Percentiles rank a stretch among this genome's conserved stretches.
phyloP scores from a whole-genome alignment of 768 basidiomycete species.

The Rhizopogon vesiculosus region DNA sequence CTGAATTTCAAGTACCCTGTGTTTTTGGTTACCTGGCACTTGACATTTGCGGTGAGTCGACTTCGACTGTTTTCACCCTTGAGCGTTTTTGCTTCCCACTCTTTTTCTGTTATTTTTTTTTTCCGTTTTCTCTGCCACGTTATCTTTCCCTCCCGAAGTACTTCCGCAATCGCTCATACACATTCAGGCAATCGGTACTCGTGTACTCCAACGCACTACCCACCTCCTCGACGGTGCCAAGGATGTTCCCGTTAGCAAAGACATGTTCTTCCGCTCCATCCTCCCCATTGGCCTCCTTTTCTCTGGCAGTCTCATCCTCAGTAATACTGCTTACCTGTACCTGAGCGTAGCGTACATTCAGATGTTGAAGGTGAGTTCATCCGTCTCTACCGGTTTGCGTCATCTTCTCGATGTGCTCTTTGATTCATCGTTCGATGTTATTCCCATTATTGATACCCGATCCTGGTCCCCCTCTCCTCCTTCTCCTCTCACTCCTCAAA shows the following conservation, averaged over 20 bases:
- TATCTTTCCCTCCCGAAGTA: too few relatives aligned
- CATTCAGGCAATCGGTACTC: constrained; percentile 71
- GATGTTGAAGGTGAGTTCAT: constrained; percentile 75
- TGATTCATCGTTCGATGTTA: background rate
- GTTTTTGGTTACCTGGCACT: constrained; percentile 88
- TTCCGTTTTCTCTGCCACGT: background rate
- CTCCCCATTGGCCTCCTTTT: constrained; percentile 93
- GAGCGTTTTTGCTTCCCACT: background rate
- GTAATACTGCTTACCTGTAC: constrained; percentile 90
- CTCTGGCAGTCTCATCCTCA: constrained; percentile 85
- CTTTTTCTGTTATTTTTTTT: background rate
- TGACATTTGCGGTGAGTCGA: constrained; percentile 55
- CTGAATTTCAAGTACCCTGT: constrained; percentile 87
- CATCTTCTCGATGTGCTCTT: background rate
- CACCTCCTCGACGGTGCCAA: constrained; percentile 71
- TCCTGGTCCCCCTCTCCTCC: too few relatives aligned
- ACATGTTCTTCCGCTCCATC: constrained; percentile 80
- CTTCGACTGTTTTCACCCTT: too few relatives aligned
- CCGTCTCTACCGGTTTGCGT: background rate
- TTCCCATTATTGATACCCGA: too few relatives aligned
- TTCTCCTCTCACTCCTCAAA: too few relatives aligned
- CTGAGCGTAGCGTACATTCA: constrained; percentile 94
- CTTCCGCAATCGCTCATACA: background rate
- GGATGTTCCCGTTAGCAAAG: constrained; percentile 74
- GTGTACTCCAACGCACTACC: constrained; percentile 79